Evolutionary conservation across 2,329 filamentous ascomycete species (phyloP).

Genomic region (Aspergillus sp.): DNA sequence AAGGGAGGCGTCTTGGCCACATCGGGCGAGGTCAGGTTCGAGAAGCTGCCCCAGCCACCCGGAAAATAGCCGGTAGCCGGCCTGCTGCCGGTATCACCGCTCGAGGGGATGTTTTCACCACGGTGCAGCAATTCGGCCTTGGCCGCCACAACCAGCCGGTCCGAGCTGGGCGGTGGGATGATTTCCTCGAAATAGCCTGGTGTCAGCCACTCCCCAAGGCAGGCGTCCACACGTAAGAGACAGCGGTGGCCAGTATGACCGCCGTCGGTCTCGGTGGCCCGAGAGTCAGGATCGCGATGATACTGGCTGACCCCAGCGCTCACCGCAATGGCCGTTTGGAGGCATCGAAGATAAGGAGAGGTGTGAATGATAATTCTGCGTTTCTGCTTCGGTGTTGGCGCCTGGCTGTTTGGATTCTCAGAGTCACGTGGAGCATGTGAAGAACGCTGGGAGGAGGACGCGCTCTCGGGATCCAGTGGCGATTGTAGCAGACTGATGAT

Average conservation of each 20-base stretch:
- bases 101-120: conserved; percentile 52
- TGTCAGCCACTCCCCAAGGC: conserved; percentile 89
- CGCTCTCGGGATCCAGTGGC: conserved; percentile 25
- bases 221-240: conserved; percentile 72
- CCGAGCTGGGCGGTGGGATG: conserved; percentile 74
- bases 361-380: conserved; percentile 80
- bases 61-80: conserved; percentile 42
- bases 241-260: conserved; percentile 11
- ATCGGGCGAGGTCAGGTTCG: conserved; percentile 16
- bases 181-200: conserved; percentile 91
- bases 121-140: conserved; percentile 77
- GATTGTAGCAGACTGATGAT: conserved; percentile 63
- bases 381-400: conserved; percentile 36
- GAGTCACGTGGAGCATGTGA: not conserved
- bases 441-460: conserved; percentile 2
- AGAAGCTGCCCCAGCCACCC: conserved; percentile 45
- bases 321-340: conserved; percentile 85
- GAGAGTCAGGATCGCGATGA: conserved; percentile 12
- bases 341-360: conserved; percentile 86
- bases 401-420: not conserved
- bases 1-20: conserved; percentile 15
- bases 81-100: conserved; percentile 26
- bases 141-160: conserved; percentile 77
- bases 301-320: conserved; percentile 64
- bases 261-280: conserved; percentile 3